A percentile compares a stretch with the other conserved stretches of the same genome.
These are phyloP conservation scores for Viola pubescens DNA, from an alignment of 441 rosid genomes.

Conservation along the genomic window DNA sequence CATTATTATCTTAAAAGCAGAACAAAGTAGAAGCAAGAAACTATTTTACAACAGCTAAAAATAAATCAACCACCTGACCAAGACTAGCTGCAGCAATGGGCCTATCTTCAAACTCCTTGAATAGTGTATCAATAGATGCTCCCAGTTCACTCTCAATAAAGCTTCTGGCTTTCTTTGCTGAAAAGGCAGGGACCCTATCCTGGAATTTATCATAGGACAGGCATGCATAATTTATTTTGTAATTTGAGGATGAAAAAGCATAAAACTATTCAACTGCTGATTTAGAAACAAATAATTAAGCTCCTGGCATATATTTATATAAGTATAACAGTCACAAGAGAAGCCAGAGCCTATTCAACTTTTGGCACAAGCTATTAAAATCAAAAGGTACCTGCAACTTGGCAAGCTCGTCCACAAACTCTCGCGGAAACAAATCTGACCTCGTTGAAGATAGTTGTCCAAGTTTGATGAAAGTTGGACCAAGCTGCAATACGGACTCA, in stretches of 20 bases:
- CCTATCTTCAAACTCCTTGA: slow-evolving; percentile 74
- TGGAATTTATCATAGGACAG: slow-evolving; percentile 22
- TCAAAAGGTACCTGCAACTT: slow-evolving; percentile 67
- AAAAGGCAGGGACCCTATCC: slow-evolving; percentile 92
- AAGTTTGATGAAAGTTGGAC: slow-evolving; percentile 92
- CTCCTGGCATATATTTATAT: background rate
- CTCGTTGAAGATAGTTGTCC: slow-evolving; percentile 93
- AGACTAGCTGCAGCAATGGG: slow-evolving; percentile 99
- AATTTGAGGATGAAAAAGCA: slow-evolving; percentile 1
- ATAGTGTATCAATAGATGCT: slow-evolving; percentile 57
- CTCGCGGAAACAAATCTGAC: slow-evolving; percentile 81
- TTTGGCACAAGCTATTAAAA: background rate
- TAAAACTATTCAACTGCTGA: background rate
- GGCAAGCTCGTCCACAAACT: slow-evolving; percentile 92
- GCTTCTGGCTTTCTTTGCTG: slow-evolving; percentile 65
- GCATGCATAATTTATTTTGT: slow-evolving; percentile 6
- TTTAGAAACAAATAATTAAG: background rate
- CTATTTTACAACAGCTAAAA: slow-evolving; percentile 1
- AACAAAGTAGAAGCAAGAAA: background rate
- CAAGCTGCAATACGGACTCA: slow-evolving; percentile 82
- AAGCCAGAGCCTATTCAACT: slow-evolving; percentile 5
- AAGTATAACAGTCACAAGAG: background rate
- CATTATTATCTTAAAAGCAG: background rate
- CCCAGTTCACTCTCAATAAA: slow-evolving; percentile 77
- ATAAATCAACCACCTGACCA: slow-evolving; percentile 80